Evolutionary conservation across 805 yeast genomes (phyloP).

Genomic region (Sungouiella thailandica): DNA sequence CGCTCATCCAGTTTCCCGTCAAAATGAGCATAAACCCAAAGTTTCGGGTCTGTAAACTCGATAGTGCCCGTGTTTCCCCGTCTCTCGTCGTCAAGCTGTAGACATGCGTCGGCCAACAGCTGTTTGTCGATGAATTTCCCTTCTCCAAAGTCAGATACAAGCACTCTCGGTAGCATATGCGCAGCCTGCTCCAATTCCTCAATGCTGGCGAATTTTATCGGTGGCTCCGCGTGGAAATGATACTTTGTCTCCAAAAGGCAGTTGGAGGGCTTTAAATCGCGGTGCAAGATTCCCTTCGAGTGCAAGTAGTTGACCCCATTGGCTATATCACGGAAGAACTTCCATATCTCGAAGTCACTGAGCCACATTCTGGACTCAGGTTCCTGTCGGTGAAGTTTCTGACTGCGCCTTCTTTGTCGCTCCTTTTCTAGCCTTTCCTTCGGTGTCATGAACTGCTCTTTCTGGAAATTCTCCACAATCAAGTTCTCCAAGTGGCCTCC

Average conservation of each 20-base stretch:
- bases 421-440: conserved; percentile 25
- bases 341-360: conserved; percentile 56
- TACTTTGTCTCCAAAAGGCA: conserved; percentile 53
- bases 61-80: conserved; percentile 86
- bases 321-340: conserved; percentile 62
- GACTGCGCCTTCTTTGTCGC: conserved; percentile 18
- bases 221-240: neutral
- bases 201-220: neutral
- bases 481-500: conserved; percentile 84
- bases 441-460: conserved; percentile 18
- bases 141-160: conserved; percentile 89
- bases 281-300: conserved; percentile 69
- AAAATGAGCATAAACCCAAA: conserved; percentile 35
- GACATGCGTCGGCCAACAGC: conserved; percentile 6
- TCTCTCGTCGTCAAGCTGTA: conserved; percentile 36
- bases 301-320: conserved; percentile 73
- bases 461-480: conserved; percentile 19
- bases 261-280: conserved; percentile 87
- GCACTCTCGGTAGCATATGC: conserved; percentile 52
- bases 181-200: conserved; percentile 14
- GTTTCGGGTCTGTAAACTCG: conserved; percentile 85
- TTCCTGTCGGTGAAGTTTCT: conserved; percentile 1
- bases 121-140: conserved; percentile 66
- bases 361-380: conserved; percentile 27
- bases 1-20: conserved; percentile 25